Conservation (phyloP, 1,284 basidiomycete species). For the Meripilus lineatus region DNA sequence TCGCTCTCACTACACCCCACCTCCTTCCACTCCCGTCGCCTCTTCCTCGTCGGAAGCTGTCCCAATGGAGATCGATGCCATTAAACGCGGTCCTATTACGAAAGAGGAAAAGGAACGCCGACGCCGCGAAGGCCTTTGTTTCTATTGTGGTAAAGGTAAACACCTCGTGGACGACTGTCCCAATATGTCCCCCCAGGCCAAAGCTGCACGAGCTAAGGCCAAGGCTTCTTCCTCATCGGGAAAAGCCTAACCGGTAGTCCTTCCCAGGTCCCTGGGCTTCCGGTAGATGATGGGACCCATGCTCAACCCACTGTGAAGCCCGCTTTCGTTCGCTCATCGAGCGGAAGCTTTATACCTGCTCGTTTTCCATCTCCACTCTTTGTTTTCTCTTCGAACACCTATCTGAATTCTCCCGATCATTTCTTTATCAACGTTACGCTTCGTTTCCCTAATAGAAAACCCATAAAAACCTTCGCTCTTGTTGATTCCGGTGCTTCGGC, state of each 20-base stretch:
- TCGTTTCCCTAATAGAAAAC: conserved; percentile 24
- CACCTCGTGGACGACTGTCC: background rate
- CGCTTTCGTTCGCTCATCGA: background rate
- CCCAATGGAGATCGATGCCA: conserved; percentile 3
- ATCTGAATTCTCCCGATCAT: conserved; percentile 19
- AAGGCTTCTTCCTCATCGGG: background rate
- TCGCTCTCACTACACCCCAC: background rate
- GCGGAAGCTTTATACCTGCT: background rate
- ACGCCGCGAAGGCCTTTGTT: background rate
- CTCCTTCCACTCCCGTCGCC: background rate
- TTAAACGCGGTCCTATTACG: conserved; percentile 1
- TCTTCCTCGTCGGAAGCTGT: too few species aligned
- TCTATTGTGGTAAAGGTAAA: conserved; percentile 5
- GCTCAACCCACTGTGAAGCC: background rate
- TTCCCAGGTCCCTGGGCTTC: background rate
- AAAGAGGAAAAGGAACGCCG: background rate
- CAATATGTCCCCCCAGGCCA: background rate
- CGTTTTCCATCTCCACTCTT: background rate
- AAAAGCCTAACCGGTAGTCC: conserved; percentile 2
- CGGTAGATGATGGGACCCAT: background rate
- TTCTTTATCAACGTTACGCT: conserved; percentile 31
- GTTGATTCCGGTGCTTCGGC: conserved; percentile 31
- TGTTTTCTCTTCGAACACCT: conserved; percentile 7
- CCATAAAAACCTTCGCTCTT: conserved; percentile 26
- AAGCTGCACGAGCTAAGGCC: too few species aligned